Base-by-base conservation (phyloP, 1,284 basidiomycete species). In the Cryptococcus floricola region DNA sequence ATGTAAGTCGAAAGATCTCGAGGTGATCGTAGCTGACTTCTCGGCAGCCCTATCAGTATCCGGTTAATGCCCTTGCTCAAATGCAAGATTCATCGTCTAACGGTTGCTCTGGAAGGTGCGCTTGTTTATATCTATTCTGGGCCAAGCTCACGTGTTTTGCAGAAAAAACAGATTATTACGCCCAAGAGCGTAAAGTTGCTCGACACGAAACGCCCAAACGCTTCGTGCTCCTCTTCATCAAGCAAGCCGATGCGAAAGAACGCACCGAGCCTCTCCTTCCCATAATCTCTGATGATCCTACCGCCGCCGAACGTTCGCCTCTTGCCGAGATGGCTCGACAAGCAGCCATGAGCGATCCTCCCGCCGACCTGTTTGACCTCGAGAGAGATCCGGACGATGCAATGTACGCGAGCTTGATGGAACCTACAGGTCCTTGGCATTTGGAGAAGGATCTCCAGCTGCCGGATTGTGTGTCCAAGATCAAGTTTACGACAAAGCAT, bases 401-500 rank as follows among this genome's bases (percentile, higher is more conserved):
- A 39, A 73, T 78, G 41, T 77, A 75, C 12, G 75, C 79, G 5
- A 71, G 72, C 5, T 66, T 81, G 14, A 66, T 82, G 41, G 80
- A 82, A 55, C 81, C 81, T 0, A 63, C 78, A 13, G 82, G 82
- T 0, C 82, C 82, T 2, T 84, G 82, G 82, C 77, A 80, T 57
- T 67, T 84, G n/a, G 79, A 80, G 52, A 74, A 69, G 49, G 65
- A 64, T 49, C 65, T 79, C 28, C 70, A 67, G 56, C 68, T 80
- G 5, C 80, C 80, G 5, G 79, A 80, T 62, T 81, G 80, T 62
- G 62, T 67, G 13, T 73, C 73, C 6, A 75, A 76, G 49, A 74
- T 98, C 59, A 87, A 86, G 67, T 87, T 91, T 61, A 89, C 90
- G 19, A 92, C 89, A 69, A 87, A 86, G 73, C 91, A 92, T 74